Percentiles rank a stretch among this genome's conserved stretches.
These are phyloP conservation scores for Boletus bicolor DNA, from an alignment of 768 basidiomycete genomes.

Conservation along the genomic window DNA sequence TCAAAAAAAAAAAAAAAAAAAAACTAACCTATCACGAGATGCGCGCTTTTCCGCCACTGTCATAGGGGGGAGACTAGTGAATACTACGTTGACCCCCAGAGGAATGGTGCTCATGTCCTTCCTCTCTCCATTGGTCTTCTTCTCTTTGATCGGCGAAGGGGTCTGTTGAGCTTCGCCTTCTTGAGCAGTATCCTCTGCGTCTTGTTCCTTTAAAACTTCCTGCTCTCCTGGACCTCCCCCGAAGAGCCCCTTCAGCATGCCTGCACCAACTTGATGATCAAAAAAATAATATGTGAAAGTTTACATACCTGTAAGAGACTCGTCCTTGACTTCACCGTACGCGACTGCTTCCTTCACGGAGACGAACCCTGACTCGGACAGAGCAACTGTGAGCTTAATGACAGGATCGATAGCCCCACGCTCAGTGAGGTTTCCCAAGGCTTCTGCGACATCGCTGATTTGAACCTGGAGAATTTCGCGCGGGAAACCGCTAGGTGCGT, in stretches of 20 bases:
- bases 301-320: conserved; percentile 63
- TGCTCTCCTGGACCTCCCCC: conserved; percentile 50
- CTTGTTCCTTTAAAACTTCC: conserved; percentile 30
- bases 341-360: conserved; percentile 76
- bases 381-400: conserved; percentile 76
- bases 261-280: conserved; percentile 35
- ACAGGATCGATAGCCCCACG: conserved; percentile 78
- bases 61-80: conserved; percentile 70
- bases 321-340: conserved; percentile 79
- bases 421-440: conserved; percentile 79
- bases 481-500: conserved; percentile 56
- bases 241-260: conserved; percentile 87
- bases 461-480: conserved; percentile 71
- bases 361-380: conserved; percentile 86
- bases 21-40: conserved; percentile 69
- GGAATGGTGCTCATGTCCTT: conserved; percentile 57
- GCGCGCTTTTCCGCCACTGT: conserved; percentile 70
- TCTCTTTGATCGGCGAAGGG: conserved; percentile 30
- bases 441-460: conserved; percentile 69
- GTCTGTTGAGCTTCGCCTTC: conserved; percentile 34
- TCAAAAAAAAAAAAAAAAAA: too few relatives aligned
- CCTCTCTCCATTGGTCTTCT: conserved; percentile 37
- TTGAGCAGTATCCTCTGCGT: conserved; percentile 13
- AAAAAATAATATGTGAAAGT: background rate
- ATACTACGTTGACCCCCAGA: conserved; percentile 59